These are phyloP conservation scores for Botryotinia calthae DNA, from an alignment of 2,329 filamentous ascomycete genomes.

Conservation along the genomic window DNA sequence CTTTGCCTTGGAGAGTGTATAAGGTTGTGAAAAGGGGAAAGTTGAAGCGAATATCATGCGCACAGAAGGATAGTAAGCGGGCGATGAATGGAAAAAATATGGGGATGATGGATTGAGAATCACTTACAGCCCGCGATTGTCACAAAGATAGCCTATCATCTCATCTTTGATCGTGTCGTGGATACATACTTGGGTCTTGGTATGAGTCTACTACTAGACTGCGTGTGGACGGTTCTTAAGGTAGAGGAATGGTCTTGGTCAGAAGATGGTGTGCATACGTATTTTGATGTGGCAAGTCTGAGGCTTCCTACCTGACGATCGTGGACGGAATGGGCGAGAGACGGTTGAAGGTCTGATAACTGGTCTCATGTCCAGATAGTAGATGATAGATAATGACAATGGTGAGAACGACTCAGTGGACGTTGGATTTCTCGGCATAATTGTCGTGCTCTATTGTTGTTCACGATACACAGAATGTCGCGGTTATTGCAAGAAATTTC, in stretches of 20 bases:
- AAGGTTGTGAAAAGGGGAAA: neutral
- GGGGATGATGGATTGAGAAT: neutral
- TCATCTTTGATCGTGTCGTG: neutral
- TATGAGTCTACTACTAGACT: neutral
- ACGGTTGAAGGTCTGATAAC: neutral
- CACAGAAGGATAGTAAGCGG: neutral
- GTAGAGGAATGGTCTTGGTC: neutral
- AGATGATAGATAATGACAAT: neutral
- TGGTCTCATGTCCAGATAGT: neutral
- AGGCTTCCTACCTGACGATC: neutral
- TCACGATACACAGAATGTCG: constrained; percentile 5
- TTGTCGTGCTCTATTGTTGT: neutral
- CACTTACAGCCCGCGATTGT: neutral
- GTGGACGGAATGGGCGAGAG: neutral
- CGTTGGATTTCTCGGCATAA: neutral
- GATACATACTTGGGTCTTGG: neutral
- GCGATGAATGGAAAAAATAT: neutral
- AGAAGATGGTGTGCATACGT: neutral
- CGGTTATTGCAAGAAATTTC: neutral
- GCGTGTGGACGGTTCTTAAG: neutral
- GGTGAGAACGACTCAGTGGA: neutral
- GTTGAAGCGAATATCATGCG: neutral
- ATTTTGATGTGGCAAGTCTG: neutral
- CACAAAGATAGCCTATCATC: neutral
- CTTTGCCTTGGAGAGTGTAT: neutral